Evolutionary conservation across 2,329 filamentous ascomycete species (phyloP), one percentile per base, ranked within the genome.

Genomic region (Monosporascus sp.): DNA sequence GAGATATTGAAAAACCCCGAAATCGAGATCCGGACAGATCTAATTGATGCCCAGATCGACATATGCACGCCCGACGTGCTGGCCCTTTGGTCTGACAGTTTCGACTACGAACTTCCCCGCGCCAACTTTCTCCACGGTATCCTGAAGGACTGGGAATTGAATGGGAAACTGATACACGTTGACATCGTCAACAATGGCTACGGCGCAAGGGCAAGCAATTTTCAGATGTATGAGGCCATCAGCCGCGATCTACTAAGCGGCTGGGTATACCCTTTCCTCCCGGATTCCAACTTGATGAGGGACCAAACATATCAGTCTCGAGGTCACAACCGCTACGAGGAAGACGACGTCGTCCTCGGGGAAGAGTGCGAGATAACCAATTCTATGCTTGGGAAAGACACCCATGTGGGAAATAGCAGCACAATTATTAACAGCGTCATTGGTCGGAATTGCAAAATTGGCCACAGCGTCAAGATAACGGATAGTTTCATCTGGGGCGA

Each of bases 41-140:
- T 99, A 54, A 88, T 97, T 57, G 94, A 99, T 70, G 92, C 91
- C 62, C 89, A 90, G 50, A 94, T 99, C 65, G 94, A 99, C 68
- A 97, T 99, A 59, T 97, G 93, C 72, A 97, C 94, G 1, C 92
- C 93, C 0, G 94, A 97, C 66, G 92, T 97, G 8, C 80, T 97
- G 44, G 92, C 92, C 7, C 75, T 97, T 53, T 99, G 94, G 90
- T 94, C 91, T 8, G 94, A 99, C 72, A 96, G 92, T 67, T 99
- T 97, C 64, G 93, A 99, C 70, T 97, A 96, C 70, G 91, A 97
- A 68, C 80, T 91, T 7, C 91, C 93, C 1, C 83, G 92, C 52
- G 87, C 87, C 63, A 91, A 96, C 64, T 97, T 96, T 64, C 73
- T 99, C 37, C 89, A 92, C 67, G 92, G 92, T 55, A 91, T 97